A percentile compares a stretch with the other conserved stretches of the same genome.
Evolutionary conservation across 345 rosid species (phyloP).

Genomic region (Laguncularia racemosa): DNA sequence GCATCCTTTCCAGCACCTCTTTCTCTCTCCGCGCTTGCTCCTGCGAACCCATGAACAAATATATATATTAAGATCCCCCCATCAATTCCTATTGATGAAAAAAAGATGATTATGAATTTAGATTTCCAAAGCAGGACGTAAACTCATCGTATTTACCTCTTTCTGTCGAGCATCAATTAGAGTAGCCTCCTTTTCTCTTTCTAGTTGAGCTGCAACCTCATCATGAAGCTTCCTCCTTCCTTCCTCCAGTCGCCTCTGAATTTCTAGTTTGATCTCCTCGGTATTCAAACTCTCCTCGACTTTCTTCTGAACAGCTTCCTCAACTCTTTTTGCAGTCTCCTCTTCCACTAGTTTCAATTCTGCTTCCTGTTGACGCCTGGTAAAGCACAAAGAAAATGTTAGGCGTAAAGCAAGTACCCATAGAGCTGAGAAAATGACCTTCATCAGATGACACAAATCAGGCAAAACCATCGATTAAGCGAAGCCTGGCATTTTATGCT

Average conservation of each 20-base stretch:
- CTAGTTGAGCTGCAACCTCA: constrained; percentile 78
- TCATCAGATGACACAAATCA: too few species aligned
- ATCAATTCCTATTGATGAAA: background rate
- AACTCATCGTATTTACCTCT: constrained; percentile 41
- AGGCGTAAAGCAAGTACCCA: constrained; percentile 22
- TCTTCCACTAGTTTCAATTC: constrained; percentile 85
- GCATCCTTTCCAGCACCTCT: constrained; percentile 72
- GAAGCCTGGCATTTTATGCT: constrained; percentile 8
- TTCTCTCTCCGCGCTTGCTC: constrained; percentile 59
- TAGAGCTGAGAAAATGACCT: constrained; percentile 3
- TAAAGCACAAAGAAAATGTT: constrained; percentile 23
- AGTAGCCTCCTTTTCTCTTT: constrained; percentile 74
- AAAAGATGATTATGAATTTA: background rate
- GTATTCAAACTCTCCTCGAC: constrained; percentile 79
- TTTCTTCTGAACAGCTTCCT: constrained; percentile 61
- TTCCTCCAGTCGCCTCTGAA: constrained; percentile 59
- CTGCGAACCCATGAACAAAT: constrained; percentile 27
- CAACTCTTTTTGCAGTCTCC: constrained; percentile 83
- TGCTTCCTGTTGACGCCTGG: constrained; percentile 92
- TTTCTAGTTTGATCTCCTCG: constrained; percentile 60
- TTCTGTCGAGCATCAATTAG: constrained; percentile 58
- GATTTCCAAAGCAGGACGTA: background rate
- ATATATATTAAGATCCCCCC: constrained; percentile 6
- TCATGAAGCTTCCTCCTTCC: constrained; percentile 59
- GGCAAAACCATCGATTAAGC: too few species aligned